phyloP scores from a whole-genome alignment of 169 alveolate species.

The Theileria equi region DNA sequence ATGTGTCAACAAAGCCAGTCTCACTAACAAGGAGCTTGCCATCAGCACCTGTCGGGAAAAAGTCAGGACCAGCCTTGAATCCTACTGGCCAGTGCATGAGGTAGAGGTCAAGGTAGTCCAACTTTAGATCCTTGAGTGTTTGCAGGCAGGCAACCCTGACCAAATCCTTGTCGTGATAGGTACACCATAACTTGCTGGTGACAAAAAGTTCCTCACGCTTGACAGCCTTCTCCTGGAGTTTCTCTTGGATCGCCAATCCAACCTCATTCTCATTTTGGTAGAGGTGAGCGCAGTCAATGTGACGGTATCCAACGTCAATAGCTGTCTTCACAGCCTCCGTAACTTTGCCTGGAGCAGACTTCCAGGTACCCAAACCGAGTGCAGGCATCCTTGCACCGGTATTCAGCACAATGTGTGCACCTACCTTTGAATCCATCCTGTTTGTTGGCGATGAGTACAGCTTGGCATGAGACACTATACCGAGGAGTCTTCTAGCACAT shows the following conservation, averaged over 20 bases:
- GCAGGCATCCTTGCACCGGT: conserved; percentile 34
- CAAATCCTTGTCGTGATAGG: conserved; percentile 31
- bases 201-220: conserved; percentile 60
- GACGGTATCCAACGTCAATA: conserved; percentile 34
- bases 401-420: too few relatives aligned
- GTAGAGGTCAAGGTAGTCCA: conserved; percentile 56
- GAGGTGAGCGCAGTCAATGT: conserved; percentile 39
- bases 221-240: conserved; percentile 22
- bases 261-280: conserved; percentile 48
- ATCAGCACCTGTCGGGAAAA: background rate
- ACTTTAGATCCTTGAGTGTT: conserved; percentile 35
- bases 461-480: too few relatives aligned
- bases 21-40: background rate
- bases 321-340: conserved; percentile 10
- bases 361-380: conserved; percentile 43
- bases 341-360: conserved; percentile 16
- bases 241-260: conserved; percentile 21
- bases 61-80: background rate
- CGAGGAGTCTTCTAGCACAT: too few relatives aligned
- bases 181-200: too few relatives aligned
- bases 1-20: conserved; percentile 11
- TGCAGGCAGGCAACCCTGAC: conserved; percentile 40
- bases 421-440: too few relatives aligned
- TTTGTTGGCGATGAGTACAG: too few relatives aligned
- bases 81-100: conserved; percentile 63